phyloP scores from a whole-genome alignment of 2,329 filamentous ascomycete genomes.

The Diaporthe eres region DNA sequence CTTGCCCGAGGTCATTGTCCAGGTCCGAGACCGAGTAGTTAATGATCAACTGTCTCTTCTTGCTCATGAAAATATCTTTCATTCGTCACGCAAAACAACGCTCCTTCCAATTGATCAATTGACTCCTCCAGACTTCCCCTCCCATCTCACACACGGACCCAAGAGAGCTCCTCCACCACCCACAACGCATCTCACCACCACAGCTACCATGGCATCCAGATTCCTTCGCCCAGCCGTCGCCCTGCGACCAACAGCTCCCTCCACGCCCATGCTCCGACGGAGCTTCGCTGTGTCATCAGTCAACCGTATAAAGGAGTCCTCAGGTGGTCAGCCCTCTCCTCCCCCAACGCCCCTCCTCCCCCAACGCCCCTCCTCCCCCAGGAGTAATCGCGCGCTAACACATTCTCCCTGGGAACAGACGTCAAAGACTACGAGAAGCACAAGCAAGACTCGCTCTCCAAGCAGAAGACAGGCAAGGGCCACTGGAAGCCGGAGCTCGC shows the following conservation, averaged over 20 bases:
- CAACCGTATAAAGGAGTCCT: conserved; percentile 41
- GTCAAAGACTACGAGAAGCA: conserved; percentile 66
- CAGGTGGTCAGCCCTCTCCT: conserved; percentile 31
- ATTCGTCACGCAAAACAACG: background rate
- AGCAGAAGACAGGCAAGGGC: conserved; percentile 78
- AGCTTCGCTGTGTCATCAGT: conserved; percentile 37
- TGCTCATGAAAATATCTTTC: background rate
- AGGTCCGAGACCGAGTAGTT: background rate
- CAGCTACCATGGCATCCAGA: conserved; percentile 39
- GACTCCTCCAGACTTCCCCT: background rate
- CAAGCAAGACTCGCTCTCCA: conserved; percentile 73
- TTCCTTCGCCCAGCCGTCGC: conserved; percentile 35
- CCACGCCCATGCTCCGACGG: conserved; percentile 24
- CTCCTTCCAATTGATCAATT: conserved; percentile 25
- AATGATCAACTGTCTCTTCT: conserved; percentile 18
- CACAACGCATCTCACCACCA: background rate
- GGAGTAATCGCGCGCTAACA: background rate
- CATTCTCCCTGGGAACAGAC: conserved; percentile 37
- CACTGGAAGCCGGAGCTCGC: conserved; percentile 86
- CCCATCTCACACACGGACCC: background rate
- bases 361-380: background rate
- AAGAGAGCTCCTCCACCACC: background rate
- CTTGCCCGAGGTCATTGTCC: conserved; percentile 23
- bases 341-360: too few relatives aligned
- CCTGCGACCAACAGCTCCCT: conserved; percentile 32